Percentiles rank a stretch among this genome's conserved stretches.
Evolutionary conservation across 495 filamentous ascomycete species (phyloP).

Genomic region (Aspergillus baeticus): DNA sequence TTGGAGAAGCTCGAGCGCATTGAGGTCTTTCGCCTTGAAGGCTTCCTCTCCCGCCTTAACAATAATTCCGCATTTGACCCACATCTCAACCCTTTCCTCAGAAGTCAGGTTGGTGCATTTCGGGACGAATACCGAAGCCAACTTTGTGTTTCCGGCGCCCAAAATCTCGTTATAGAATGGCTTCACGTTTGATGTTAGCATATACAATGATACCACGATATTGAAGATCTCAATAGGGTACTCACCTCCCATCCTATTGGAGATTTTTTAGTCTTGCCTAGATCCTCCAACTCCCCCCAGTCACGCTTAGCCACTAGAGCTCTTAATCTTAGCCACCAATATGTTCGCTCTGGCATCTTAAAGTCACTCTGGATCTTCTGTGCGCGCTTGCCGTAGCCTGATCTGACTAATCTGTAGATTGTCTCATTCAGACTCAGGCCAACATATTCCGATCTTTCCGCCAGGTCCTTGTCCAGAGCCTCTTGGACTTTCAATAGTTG

Average conservation of each 20-base stretch:
- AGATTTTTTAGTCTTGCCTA: conserved; percentile 64
- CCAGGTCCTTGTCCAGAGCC: conserved; percentile 75
- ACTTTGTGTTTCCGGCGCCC: conserved; percentile 83
- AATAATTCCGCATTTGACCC: conserved; percentile 90
- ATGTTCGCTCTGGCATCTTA: conserved; percentile 84
- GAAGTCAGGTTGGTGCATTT: conserved; percentile 70
- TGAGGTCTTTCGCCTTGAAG: conserved; percentile 73
- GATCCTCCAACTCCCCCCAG: conserved; percentile 89
- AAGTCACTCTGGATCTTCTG: conserved; percentile 88
- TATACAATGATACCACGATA: conserved; percentile 13
- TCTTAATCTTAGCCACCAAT: conserved; percentile 87
- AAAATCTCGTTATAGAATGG: conserved; percentile 91
- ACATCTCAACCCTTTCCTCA: conserved; percentile 82
- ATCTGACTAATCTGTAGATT: conserved; percentile 73
- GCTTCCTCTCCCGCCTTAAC: conserved; percentile 92
- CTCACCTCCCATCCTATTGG: conserved; percentile 96
- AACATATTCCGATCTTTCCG: conserved; percentile 61
- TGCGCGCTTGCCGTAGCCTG: conserved; percentile 74
- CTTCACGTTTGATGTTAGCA: conserved; percentile 39
- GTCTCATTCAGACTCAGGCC: conserved; percentile 90
- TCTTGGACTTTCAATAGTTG: conserved; percentile 83
- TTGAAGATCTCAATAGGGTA: neutral
- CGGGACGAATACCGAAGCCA: conserved; percentile 80
- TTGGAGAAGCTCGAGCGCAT: conserved; percentile 60
- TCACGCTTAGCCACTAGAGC: conserved; percentile 85